These are phyloP conservation scores for Seiridium unicorne DNA, from an alignment of 2,329 filamentous ascomycete species.

Conservation along the genomic window DNA sequence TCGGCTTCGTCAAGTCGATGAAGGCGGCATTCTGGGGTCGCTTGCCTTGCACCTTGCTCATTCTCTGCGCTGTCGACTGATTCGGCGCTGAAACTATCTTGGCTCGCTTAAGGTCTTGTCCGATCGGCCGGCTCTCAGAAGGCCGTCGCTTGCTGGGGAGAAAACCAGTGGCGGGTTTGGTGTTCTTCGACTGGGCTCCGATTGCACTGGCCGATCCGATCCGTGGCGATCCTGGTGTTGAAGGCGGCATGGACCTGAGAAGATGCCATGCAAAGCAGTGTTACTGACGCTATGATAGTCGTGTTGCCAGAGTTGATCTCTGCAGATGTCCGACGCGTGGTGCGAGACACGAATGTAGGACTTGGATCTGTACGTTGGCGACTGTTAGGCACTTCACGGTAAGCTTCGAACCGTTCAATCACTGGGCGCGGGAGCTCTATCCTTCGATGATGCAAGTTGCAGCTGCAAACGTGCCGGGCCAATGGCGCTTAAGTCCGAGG, in stretches of 20 bases:
- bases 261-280: constrained; percentile 7
- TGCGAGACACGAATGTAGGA: no score
- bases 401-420: background rate
- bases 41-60: constrained; percentile 31
- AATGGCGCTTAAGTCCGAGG: constrained; percentile 3
- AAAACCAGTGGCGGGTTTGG: constrained; percentile 13
- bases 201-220: constrained; percentile 19
- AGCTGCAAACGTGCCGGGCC: background rate
- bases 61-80: constrained; percentile 13
- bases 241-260: constrained; percentile 13
- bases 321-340: no score
- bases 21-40: constrained; percentile 29
- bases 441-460: constrained; percentile 3
- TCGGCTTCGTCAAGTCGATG: constrained; percentile 43
- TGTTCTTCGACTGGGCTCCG: constrained; percentile 23
- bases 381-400: no score
- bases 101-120: constrained; percentile 8
- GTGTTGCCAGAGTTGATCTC: background rate
- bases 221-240: constrained; percentile 27
- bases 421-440: background rate
- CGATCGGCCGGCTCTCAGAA: constrained; percentile 8
- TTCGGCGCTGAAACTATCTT: background rate
- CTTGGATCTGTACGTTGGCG: no score
- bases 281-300: background rate
- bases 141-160: constrained; percentile 21